Evolutionary conservation across 1,284 basidiomycete genomes (phyloP).

Genomic region (Leucocoprinus gongylophorus): DNA sequence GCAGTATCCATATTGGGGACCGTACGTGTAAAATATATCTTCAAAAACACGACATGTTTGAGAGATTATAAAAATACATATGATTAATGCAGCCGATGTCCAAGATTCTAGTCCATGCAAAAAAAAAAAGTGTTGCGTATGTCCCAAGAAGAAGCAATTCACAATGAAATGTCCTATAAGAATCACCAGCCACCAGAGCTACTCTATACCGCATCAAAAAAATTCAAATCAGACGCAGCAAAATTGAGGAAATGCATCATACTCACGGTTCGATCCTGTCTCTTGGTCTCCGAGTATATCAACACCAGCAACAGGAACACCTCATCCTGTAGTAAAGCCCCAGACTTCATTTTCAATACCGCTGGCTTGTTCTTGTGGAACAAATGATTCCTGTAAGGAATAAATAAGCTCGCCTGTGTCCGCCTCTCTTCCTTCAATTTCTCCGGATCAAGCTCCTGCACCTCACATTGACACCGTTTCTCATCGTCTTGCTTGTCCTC

Average conservation of each 20-base stretch:
- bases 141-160: not conserved
- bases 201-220: slow-evolving; percentile 11
- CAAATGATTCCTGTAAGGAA: slow-evolving; percentile 38
- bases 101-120: not conserved
- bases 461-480: slow-evolving; percentile 11
- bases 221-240: not conserved
- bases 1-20: no score
- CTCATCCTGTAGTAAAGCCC: slow-evolving; percentile 37
- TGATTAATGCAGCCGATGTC: not conserved
- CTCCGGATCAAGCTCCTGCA: slow-evolving; percentile 17
- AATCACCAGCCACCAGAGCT: slow-evolving; percentile 18
- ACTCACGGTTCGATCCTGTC: slow-evolving; percentile 39
- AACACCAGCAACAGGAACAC: slow-evolving; percentile 40
- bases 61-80: not conserved
- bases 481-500: slow-evolving; percentile 14
- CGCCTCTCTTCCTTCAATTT: slow-evolving; percentile 11
- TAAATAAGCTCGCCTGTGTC: slow-evolving; percentile 33
- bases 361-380: slow-evolving; percentile 37
- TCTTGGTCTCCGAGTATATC: slow-evolving; percentile 37
- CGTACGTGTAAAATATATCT: no score
- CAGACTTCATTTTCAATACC: slow-evolving; percentile 29
- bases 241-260: not conserved
- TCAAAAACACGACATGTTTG: not conserved
- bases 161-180: not conserved
- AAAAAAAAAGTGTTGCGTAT: not conserved